Base-by-base conservation (phyloP, 768 basidiomycete species). In the Mycena pura region DNA sequence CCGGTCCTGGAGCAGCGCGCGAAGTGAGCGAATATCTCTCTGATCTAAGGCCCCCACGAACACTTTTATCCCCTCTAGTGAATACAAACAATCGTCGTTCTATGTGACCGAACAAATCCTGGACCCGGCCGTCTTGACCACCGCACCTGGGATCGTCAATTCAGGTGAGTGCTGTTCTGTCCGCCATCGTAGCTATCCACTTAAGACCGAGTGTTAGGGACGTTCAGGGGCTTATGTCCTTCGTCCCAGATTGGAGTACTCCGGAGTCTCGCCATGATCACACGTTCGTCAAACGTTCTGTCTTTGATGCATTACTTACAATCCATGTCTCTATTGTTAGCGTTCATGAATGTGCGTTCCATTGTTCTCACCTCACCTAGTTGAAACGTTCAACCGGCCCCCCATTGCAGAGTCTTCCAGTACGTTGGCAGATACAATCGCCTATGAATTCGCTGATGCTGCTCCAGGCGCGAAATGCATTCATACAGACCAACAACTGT, bases 331-430 rank as follows among this genome's bases (percentile, higher is more conserved):
- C 24, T n/a, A n/a, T n/a, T 29, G n/a, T 22, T 31, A 54, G 52
- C 52, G 11, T 54, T 54, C 52, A 54, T 54, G 52, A 44, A 54
- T 22, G 52, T 54, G 9, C 10, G 52, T 44, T 13, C 27, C 27
- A 24, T 11, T 54, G n/a, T 13, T 10, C 14, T 24, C 25, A 6
- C n/a, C n/a, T n/a, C n/a, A n/a, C n/a, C 10, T 21, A 43, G 21
- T 13, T 21, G 19, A 9, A 27, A 6, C 10, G 5, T 15, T 10
- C 25, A 21, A 45, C 22, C 8, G 24, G 5, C 40, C 40, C 19
- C 17, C 15, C 15, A 22, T 41, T 7, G 5, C n/a, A 54, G 52
- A 44, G 28, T 17, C 40, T 43, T n/a, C n/a, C n/a, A 15, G 52
- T 50, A 22, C 22, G 48, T 38, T 36, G 19, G 4, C 15, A 36